Evolutionary conservation across 257 asterid species (phyloP), one percentile per base, ranked within the genome.

Genomic region (Ajuga chamaepitys): DNA sequence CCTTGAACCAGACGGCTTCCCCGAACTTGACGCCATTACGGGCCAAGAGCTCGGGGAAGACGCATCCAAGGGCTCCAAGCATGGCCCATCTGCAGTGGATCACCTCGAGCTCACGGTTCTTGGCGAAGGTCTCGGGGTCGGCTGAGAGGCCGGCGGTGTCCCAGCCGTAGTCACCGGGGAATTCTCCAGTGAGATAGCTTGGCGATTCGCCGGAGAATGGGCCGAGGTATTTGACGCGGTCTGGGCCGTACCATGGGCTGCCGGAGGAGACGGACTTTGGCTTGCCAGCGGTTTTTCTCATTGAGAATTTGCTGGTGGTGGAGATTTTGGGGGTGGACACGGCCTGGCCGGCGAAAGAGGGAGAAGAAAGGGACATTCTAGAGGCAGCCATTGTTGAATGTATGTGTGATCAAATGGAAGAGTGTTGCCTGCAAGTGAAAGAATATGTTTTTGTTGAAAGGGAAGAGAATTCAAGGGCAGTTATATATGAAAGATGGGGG

Each of bases 1-100:
- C 95, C 80, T 86, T 86, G 83, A 86, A 83, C 95, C 88, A 86
- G 0, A 86, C 88, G 2, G 95, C 95, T 59, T 86, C 95, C 0
- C 95, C 90, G 57, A 83, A 86, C 58, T 86, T 86, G 24, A 86
- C 85, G 3, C 95, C 95, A 38, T 81, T 86, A 20, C 88, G 85
- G 16, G 90, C 74, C 81, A 83, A 71, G 37, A 30, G 37, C 4
- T 30, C 37, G 7, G 37, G 37, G 37, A 30, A 30, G 37, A 30
- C 37, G 37, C 37, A 30, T 30, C 37, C 37, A 8, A 30, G 37
- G 37, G 37, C 37, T 3, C 37, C 37, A 4, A 30, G 37, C 37
- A 30, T 30, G 37, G 37, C 37, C 37, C 37, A 30, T 30, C 37
- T 1, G 37, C 37, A 1, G 37, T 30, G 37, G 37, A 30, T 30